Evolutionary conservation across 352 stramenopile genomes (phyloP).

Genomic region (Pythium apleroticum): DNA sequence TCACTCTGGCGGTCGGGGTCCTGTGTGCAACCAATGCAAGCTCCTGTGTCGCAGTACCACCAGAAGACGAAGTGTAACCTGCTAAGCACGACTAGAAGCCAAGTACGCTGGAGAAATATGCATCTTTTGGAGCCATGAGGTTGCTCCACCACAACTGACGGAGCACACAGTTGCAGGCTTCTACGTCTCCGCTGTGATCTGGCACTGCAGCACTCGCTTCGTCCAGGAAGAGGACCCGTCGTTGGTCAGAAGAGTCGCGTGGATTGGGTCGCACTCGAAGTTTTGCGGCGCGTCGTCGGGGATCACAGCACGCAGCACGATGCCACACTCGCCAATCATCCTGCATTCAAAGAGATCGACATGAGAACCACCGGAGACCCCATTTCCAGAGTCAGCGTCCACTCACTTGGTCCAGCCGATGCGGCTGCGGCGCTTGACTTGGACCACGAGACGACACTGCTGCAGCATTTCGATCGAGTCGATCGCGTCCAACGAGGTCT

Average conservation of each 20-base stretch:
- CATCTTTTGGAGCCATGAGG: too few relatives aligned
- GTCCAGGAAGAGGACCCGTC: too few relatives aligned
- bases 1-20: not conserved
- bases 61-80: too few relatives aligned
- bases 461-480: slow-evolving; percentile 1
- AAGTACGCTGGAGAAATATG: too few relatives aligned
- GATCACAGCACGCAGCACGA: not conserved
- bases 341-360: not conserved
- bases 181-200: too few relatives aligned
- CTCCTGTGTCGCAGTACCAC: too few relatives aligned
- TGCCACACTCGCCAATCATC: not conserved
- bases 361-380: not conserved
- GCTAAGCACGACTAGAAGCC: too few relatives aligned
- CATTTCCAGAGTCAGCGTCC: not conserved
- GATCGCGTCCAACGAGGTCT: not conserved
- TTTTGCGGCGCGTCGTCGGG: not conserved
- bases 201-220: too few relatives aligned
- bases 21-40: not conserved
- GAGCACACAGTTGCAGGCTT: too few relatives aligned
- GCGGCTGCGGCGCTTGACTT: slow-evolving; percentile 6
- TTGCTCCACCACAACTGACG: too few relatives aligned
- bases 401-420: not conserved
- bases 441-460: not conserved
- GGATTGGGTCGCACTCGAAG: too few relatives aligned
- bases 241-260: too few relatives aligned